Base-by-base conservation (phyloP, 176 grass and related monocot genomes). In the Pontederia crassipes region DNA sequence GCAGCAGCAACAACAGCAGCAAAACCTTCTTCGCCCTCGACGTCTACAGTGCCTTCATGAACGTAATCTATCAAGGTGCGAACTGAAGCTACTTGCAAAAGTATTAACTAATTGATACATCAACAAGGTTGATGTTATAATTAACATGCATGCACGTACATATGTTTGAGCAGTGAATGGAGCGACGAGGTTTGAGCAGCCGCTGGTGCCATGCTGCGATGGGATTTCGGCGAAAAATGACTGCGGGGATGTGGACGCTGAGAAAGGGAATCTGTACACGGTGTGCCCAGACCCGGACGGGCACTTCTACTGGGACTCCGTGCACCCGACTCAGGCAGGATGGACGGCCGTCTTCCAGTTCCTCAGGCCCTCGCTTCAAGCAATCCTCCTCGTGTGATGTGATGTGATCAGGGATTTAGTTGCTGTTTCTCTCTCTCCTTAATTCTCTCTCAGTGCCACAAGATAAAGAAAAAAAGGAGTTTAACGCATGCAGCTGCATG, bases 271-370 rank as follows among this genome's bases (percentile, higher is more conserved):
- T 9, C 0, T 20, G 28, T 68, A 68, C 10, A 45, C 14, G 2
- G 27, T 68, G 27, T 80, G 82, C 68, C n/a, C 12, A 0, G 29
- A 54, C 8, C 68, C 77, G 0, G 46, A 58, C 1, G 9, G 59
- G 9, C 59, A 77, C 59, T 80, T 80, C 64, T 85, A 65, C 52
- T 85, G 73, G 58, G 82, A 85, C 54, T 16, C 20, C 4, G 12
- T 29, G 35, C 73, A 73, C 58, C 82, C 77, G 0, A 73, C 82
- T 1, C 20, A 77, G n/a, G 77, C 69, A 0, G 82, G 77, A 4
- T 86, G 78, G 72, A 12, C 28, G 32, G 62, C 76, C 14, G 18
- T 57, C 26, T 64, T 74, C 55, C 17, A 69, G 17, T 71, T 73
- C 32, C 58, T 83, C 62, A 49, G 48, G 46, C 62, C 28, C 58